Evolutionary conservation across 768 basidiomycete genomes (phyloP).

Genomic region (Calocybe gangraenosa): DNA sequence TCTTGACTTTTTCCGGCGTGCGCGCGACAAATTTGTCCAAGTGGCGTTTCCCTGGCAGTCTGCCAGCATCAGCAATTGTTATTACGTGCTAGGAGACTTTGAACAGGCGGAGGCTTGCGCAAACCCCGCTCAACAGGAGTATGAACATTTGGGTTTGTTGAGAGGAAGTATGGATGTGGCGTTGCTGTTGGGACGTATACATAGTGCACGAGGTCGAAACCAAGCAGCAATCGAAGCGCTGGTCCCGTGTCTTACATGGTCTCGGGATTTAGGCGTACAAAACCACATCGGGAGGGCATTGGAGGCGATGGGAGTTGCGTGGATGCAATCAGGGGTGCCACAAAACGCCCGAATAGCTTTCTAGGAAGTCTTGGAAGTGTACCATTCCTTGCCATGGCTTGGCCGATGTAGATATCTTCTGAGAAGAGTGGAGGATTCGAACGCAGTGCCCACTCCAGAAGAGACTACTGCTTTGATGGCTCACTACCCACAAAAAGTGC

Average conservation of each 20-base stretch:
- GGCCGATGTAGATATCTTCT: no score
- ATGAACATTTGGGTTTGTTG: background rate
- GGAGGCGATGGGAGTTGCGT: conserved; percentile 2
- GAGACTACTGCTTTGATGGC: no score
- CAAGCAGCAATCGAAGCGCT: background rate
- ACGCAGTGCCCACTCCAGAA: no score
- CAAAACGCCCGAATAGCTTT: conserved; percentile 1
- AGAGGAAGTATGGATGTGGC: no score
- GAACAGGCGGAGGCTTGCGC: background rate
- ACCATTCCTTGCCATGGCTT: no score
- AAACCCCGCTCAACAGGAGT: conserved; percentile 1
- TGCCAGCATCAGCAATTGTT: background rate
- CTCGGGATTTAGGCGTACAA: background rate
- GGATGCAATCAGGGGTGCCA: background rate
- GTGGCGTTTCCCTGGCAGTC: background rate
- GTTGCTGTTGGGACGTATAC: background rate
- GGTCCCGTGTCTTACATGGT: background rate
- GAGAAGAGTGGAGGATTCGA: no score
- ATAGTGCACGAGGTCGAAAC: background rate
- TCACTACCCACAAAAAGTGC: no score
- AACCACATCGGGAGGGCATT: background rate
- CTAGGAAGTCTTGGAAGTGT: background rate
- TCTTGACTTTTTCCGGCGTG: background rate
- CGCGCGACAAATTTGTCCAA: conserved; percentile 1
- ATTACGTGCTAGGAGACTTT: background rate